Percentiles rank a stretch among this genome's conserved stretches.
phyloP scores from a whole-genome alignment of 2,329 filamentous ascomycete genomes.

The Stromatinia cepivora region DNA sequence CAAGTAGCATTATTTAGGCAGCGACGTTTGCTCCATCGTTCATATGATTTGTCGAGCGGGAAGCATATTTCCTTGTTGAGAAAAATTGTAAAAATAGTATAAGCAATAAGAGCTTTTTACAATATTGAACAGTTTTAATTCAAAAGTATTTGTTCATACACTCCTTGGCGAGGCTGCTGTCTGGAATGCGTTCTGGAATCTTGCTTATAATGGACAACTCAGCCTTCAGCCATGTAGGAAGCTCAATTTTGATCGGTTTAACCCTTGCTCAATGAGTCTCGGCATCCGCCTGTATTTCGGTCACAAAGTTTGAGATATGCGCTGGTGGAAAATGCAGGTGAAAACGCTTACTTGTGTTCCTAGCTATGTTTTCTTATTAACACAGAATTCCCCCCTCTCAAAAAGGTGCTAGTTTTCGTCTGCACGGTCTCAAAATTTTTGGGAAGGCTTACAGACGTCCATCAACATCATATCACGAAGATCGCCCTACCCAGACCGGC shows the following conservation, averaged over 20 bases:
- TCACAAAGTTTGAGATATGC: not conserved
- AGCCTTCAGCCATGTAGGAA: slow-evolving; percentile 8
- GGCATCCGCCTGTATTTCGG: not conserved
- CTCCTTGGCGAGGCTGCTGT: not conserved
- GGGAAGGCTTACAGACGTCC: not conserved
- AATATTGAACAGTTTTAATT: not conserved
- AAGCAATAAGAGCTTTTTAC: not conserved
- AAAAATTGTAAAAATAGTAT: not conserved
- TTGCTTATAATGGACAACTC: not conserved
- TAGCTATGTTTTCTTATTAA: slow-evolving; percentile 9
- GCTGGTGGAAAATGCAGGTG: not conserved
- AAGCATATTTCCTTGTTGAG: not conserved
- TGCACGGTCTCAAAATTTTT: not conserved
- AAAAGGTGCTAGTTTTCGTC: not conserved
- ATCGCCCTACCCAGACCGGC: not conserved
- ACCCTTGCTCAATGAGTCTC: slow-evolving; percentile 5
- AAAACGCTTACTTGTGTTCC: not conserved
- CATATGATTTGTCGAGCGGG: not conserved
- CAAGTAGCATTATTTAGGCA: slow-evolving; percentile 15
- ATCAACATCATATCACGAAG: not conserved
- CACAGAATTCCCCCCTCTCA: not conserved
- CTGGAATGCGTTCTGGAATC: not conserved
- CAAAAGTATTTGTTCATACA: not conserved
- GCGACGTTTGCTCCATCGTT: not conserved
- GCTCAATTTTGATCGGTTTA: not conserved